phyloP scores from a whole-genome alignment of 495 filamentous ascomycete genomes.

The Penicillium pulvis region DNA sequence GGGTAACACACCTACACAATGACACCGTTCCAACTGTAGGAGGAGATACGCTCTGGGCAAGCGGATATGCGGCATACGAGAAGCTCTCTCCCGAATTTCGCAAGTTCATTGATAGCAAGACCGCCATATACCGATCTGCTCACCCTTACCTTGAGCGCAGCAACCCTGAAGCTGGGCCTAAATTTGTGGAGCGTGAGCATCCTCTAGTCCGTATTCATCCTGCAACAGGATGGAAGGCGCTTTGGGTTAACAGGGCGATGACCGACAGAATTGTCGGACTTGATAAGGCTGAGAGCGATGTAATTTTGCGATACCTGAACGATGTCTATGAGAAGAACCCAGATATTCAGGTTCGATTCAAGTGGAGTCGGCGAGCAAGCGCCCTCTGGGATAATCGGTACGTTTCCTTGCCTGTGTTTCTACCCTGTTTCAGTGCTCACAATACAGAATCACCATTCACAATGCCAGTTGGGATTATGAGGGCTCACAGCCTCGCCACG shows the following conservation, averaged over 20 bases:
- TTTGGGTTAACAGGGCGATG: constrained; percentile 70
- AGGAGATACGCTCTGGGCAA: constrained; percentile 74
- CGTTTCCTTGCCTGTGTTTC: constrained; percentile 14
- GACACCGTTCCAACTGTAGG: constrained; percentile 64
- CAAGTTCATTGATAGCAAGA: constrained; percentile 67
- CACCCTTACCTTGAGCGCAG: constrained; percentile 68
- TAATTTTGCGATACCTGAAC: constrained; percentile 67
- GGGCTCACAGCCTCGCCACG: constrained; percentile 61
- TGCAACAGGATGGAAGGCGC: constrained; percentile 68
- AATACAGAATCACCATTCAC: constrained; percentile 62
- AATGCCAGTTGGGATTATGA: constrained; percentile 71
- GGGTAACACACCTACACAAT: constrained; percentile 69
- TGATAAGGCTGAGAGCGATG: constrained; percentile 64
- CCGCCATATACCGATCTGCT: constrained; percentile 66
- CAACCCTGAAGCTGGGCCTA: constrained; percentile 60
- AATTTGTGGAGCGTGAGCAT: constrained; percentile 65
- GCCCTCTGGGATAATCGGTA: constrained; percentile 68
- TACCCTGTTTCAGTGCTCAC: neutral
- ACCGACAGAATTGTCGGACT: constrained; percentile 65
- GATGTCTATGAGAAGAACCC: constrained; percentile 66
- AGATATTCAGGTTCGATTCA: constrained; percentile 69
- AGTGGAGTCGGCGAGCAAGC: constrained; percentile 62
- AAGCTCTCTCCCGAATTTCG: constrained; percentile 71
- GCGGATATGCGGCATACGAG: constrained; percentile 69
- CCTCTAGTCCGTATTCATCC: constrained; percentile 72